Evolutionary conservation across 441 rosid species (phyloP).

Genomic region (Breynia disticha): DNA sequence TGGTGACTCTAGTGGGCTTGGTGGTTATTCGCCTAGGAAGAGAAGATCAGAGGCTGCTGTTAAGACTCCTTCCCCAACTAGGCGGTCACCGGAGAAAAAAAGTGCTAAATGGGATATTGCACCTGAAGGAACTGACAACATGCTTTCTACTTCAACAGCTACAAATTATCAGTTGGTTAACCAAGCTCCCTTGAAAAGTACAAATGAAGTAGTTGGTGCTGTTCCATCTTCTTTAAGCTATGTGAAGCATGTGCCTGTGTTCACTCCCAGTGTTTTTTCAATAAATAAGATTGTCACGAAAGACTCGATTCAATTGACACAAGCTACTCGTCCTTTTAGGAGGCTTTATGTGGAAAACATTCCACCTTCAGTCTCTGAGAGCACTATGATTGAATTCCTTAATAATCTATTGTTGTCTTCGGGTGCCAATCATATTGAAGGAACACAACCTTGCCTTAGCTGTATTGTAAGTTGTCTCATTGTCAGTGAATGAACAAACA

Average conservation of each 20-base stretch:
- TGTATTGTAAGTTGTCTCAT: constrained; percentile 60
- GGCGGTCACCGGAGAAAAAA: constrained; percentile 65
- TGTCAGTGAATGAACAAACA: constrained; percentile 11
- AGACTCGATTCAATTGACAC: constrained; percentile 76
- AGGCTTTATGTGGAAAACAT: constrained; percentile 78
- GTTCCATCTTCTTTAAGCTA: constrained; percentile 29
- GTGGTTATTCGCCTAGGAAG: constrained; percentile 92
- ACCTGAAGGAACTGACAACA: constrained; percentile 30
- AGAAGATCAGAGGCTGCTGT: constrained; percentile 52
- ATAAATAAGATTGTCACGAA: constrained; percentile 28
- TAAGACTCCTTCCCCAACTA: constrained; percentile 66
- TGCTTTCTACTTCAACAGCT: constrained; percentile 26
- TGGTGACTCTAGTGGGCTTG: constrained; percentile 59
- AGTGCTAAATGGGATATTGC: constrained; percentile 73
- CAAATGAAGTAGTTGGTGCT: constrained; percentile 30
- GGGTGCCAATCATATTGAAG: constrained; percentile 47
- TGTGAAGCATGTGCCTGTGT: constrained; percentile 34
- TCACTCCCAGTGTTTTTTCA: constrained; percentile 25
- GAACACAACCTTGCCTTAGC: constrained; percentile 78
- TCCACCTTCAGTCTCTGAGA: constrained; percentile 75
- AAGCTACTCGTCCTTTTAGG: constrained; percentile 75
- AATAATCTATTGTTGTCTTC: constrained; percentile 62
- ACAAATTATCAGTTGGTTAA: constrained; percentile 33
- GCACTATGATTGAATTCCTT: constrained; percentile 54
- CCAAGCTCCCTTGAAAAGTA: constrained; percentile 28